Percentiles rank a stretch among this genome's conserved stretches.
Evolutionary conservation across 1,139 yeast species (phyloP).

Genomic region (Yamadazyma sp.): DNA sequence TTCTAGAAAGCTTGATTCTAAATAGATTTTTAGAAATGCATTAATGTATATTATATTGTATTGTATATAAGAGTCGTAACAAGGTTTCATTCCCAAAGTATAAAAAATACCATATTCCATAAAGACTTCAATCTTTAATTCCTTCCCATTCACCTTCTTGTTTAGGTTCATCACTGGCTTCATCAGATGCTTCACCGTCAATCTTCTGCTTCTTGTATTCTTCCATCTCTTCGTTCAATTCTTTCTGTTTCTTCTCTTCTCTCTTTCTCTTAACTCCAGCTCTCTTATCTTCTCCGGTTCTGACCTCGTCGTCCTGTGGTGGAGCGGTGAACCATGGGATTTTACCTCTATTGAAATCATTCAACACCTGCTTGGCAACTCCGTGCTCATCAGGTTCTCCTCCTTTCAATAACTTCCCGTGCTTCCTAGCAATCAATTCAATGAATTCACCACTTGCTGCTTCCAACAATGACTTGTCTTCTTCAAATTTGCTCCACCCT

Average conservation of each 20-base stretch:
- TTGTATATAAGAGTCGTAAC: conserved; percentile 8
- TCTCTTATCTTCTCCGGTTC: conserved; percentile 57
- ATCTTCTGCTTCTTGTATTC: conserved; percentile 17
- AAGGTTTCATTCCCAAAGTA: conserved; percentile 1
- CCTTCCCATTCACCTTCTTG: conserved; percentile 25
- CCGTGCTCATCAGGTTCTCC: conserved; percentile 98
- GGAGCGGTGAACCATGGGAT: conserved; percentile 98
- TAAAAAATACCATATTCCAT: not conserved
- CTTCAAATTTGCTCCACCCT: conserved; percentile 73
- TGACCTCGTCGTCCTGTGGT: conserved; percentile 64
- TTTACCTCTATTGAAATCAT: conserved; percentile 95
- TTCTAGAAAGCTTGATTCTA: conserved; percentile 14
- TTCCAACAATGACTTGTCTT: conserved; percentile 37
- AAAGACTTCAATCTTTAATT: conserved; percentile 17
- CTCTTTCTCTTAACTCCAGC: conserved; percentile 55
- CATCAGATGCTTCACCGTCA: conserved; percentile 17
- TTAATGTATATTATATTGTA: conserved; percentile 11
- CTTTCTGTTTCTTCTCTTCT: conserved; percentile 36
- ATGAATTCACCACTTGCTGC: conserved; percentile 75
- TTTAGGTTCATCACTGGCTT: conserved; percentile 11
- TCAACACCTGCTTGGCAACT: conserved; percentile 84
- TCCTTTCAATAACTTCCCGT: conserved; percentile 90
- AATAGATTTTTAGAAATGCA: conserved; percentile 11
- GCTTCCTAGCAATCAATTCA: conserved; percentile 88
- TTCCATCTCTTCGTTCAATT: conserved; percentile 15